Evolutionary conservation across 2,329 filamentous ascomycete genomes (phyloP).

Genomic region (Cladosporium sp.): DNA sequence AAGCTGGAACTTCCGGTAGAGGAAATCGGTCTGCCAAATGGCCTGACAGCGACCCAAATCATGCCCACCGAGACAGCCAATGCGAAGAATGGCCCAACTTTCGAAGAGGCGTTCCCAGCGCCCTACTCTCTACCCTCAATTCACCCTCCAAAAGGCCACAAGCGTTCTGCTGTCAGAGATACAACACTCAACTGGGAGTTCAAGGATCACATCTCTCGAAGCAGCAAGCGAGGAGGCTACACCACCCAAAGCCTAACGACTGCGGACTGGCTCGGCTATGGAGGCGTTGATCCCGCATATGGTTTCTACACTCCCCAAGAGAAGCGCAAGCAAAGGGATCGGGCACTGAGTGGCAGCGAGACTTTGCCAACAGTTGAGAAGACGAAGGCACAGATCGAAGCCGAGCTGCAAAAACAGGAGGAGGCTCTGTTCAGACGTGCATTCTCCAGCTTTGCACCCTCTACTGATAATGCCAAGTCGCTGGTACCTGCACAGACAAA

Average conservation of each 20-base stretch:
- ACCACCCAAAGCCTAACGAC: slow-evolving; percentile 65
- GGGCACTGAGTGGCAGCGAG: slow-evolving; percentile 66
- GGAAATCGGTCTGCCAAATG: slow-evolving; percentile 70
- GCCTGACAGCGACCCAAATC: slow-evolving; percentile 69
- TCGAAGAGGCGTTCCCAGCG: slow-evolving; percentile 73
- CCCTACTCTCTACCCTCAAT: slow-evolving; percentile 65
- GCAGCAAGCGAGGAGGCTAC: slow-evolving; percentile 55
- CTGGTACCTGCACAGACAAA: slow-evolving; percentile 68
- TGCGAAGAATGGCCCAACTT: slow-evolving; percentile 57
- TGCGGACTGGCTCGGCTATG: slow-evolving; percentile 65
- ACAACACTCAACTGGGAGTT: slow-evolving; percentile 50
- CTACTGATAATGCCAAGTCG: slow-evolving; percentile 70
- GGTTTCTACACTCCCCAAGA: slow-evolving; percentile 59
- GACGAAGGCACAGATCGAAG: slow-evolving; percentile 34
- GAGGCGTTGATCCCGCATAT: slow-evolving; percentile 44
- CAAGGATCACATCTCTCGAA: slow-evolving; percentile 31
- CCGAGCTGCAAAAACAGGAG: slow-evolving; percentile 58
- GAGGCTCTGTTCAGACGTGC: slow-evolving; percentile 74
- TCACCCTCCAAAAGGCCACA: slow-evolving; percentile 68
- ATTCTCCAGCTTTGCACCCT: slow-evolving; percentile 78
- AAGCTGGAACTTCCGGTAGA: slow-evolving; percentile 49
- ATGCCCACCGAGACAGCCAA: slow-evolving; percentile 52
- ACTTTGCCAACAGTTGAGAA: slow-evolving; percentile 42
- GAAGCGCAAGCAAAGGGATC: slow-evolving; percentile 69
- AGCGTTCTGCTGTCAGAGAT: slow-evolving; percentile 64